Conservation (phyloP, 768 basidiomycete genomes). For the Mycena maculata region DNA sequence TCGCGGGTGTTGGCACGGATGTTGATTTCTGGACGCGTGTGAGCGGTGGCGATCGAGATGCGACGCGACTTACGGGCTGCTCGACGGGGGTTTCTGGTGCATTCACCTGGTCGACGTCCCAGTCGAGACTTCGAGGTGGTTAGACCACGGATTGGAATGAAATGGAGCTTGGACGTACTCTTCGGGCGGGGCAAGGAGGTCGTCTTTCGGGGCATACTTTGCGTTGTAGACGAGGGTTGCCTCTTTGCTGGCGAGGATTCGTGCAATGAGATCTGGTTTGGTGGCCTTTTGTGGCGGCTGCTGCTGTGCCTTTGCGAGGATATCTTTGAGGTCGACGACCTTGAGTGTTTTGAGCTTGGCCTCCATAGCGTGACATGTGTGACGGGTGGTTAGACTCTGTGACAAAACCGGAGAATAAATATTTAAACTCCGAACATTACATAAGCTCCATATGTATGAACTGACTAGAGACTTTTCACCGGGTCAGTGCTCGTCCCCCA, state of each 20-base stretch:
- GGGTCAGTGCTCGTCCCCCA: slow-evolving; percentile 1
- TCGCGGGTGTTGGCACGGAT: slow-evolving; percentile 9
- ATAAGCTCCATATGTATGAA: no score
- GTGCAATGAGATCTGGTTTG: slow-evolving; percentile 75
- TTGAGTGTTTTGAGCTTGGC: slow-evolving; percentile 47
- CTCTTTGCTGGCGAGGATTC: slow-evolving; percentile 62
- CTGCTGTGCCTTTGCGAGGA: slow-evolving; percentile 65
- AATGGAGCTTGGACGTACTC: no score
- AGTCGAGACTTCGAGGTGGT: slow-evolving; percentile 52
- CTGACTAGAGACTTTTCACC: no score
- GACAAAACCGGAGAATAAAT: no score
- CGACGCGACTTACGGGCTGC: slow-evolving; percentile 29
- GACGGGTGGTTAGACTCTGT: no score
- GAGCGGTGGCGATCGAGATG: neutral
- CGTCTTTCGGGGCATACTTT: slow-evolving; percentile 49
- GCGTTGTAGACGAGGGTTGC: slow-evolving; percentile 64
- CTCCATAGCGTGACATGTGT: slow-evolving; percentile 47
- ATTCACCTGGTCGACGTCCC: slow-evolving; percentile 50
- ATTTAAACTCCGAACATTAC: no score
- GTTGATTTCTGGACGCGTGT: slow-evolving; percentile 25
- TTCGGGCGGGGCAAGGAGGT: slow-evolving; percentile 48
- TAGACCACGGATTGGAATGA: no score
- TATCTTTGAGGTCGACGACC: slow-evolving; percentile 74
- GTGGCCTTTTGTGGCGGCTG: slow-evolving; percentile 66
- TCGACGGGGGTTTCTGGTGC: slow-evolving; percentile 31